Conservation (phyloP, 805 yeast species). For the Candida insectalens region DNA sequence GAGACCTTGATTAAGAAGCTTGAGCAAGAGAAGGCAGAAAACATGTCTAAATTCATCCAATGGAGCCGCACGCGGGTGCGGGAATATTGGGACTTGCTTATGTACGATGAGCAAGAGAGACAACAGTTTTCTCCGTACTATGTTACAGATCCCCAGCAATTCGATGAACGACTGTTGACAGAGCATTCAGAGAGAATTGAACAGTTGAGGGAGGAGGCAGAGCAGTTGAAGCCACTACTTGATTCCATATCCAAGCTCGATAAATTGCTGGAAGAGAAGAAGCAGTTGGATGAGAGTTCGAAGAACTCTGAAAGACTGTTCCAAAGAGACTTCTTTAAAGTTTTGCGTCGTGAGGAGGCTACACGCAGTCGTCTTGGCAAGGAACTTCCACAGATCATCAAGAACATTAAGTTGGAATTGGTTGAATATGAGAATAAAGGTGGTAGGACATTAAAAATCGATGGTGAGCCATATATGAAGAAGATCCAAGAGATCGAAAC, state of each 20-base stretch:
- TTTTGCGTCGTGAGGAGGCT: constrained; percentile 72
- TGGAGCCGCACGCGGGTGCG: constrained; percentile 52
- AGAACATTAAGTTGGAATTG: constrained; percentile 38
- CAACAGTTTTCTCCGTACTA: constrained; percentile 33
- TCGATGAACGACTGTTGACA: constrained; percentile 50
- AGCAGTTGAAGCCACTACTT: constrained; percentile 44
- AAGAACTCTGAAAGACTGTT: constrained; percentile 74
- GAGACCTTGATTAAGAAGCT: constrained; percentile 49
- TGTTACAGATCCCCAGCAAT: constrained; percentile 27
- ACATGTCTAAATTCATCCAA: constrained; percentile 57
- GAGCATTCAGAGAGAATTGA: constrained; percentile 57
- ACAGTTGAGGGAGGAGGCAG: constrained; percentile 38
- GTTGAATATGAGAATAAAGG: constrained; percentile 34
- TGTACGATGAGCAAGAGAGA: constrained; percentile 45
- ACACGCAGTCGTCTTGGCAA: constrained; percentile 58
- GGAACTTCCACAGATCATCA: constrained; percentile 55
- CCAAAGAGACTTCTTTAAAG: constrained; percentile 67
- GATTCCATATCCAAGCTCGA: constrained; percentile 45
- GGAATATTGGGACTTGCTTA: constrained; percentile 52
- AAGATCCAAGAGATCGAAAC: constrained; percentile 15
- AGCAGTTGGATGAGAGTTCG: constrained; percentile 54
- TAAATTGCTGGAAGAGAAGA: constrained; percentile 49
- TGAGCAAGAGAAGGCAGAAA: constrained; percentile 47
- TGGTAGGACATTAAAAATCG: constrained; percentile 29
- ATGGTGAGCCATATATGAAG: constrained; percentile 37